phyloP scores from a whole-genome alignment of 140 eudicot genomes.

The Anethum foeniculum region DNA sequence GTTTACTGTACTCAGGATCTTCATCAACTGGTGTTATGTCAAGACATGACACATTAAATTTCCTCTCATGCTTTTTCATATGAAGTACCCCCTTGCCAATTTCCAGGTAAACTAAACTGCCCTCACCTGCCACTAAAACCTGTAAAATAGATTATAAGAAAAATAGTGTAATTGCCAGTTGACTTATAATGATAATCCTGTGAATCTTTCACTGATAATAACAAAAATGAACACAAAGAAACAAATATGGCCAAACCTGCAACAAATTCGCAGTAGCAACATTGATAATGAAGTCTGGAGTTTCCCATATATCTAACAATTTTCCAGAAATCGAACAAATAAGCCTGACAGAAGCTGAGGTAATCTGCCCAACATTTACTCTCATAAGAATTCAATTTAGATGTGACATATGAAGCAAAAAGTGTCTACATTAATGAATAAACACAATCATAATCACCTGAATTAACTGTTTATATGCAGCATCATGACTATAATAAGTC shows the following conservation, averaged over 20 bases:
- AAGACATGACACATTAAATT: constrained; percentile 80
- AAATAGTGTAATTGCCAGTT: too few relatives aligned
- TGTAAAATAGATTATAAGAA: constrained; percentile 17
- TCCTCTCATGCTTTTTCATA: constrained; percentile 51
- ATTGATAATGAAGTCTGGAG: constrained; percentile 76
- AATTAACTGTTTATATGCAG: constrained; percentile 64
- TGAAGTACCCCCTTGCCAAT: constrained; percentile 70
- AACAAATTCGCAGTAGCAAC: constrained; percentile 93
- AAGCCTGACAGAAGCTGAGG: constrained; percentile 74
- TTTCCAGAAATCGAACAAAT: constrained; percentile 72
- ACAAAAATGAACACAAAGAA: too few relatives aligned
- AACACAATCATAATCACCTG: constrained; percentile 36
- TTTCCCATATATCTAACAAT: constrained; percentile 65
- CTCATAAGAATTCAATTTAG: background rate
- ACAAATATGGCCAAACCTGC: constrained; percentile 37
- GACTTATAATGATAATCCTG: too few relatives aligned
- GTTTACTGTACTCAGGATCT: constrained; percentile 60
- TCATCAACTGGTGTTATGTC: constrained; percentile 90
- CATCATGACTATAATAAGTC: constrained; percentile 87
- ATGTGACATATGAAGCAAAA: too few relatives aligned
- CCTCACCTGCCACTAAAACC: constrained; percentile 87
- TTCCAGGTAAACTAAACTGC: constrained; percentile 83
- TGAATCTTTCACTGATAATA: too few relatives aligned
- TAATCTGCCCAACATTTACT: constrained; percentile 44
- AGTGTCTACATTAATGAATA: too few relatives aligned